A percentile compares a stretch with the other conserved stretches of the same genome.
phyloP scores from a whole-genome alignment of 2,329 filamentous ascomycete genomes.

The Allantophomopsis lycopodina region DNA sequence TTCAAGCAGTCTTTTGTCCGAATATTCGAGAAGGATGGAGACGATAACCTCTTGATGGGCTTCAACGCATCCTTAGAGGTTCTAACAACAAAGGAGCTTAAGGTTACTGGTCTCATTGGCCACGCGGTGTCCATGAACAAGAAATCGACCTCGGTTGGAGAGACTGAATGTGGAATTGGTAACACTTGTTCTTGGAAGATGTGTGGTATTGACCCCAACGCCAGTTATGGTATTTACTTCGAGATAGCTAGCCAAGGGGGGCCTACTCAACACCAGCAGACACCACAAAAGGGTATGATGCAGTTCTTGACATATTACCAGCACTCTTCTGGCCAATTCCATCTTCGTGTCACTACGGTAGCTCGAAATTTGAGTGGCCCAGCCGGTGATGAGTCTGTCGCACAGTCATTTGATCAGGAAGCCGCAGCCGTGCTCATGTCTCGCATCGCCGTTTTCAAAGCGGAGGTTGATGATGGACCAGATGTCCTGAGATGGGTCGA shows the following conservation, averaged over 20 bases:
- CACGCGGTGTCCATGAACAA: slow-evolving; percentile 96
- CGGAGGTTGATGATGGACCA: slow-evolving; percentile 95
- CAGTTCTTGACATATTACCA: slow-evolving; percentile 99
- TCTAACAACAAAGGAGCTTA: slow-evolving; percentile 92
- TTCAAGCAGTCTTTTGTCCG: slow-evolving; percentile 98
- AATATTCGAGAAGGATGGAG: slow-evolving; percentile 90
- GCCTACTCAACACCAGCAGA: slow-evolving; percentile 70
- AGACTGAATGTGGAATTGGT: slow-evolving; percentile 95
- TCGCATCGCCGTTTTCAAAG: slow-evolving; percentile 97
- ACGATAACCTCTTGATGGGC: slow-evolving; percentile 92
- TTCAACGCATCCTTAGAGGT: slow-evolving; percentile 97
- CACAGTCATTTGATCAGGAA: slow-evolving; percentile 96
- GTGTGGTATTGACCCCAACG: slow-evolving; percentile 90
- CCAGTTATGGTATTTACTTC: slow-evolving; percentile 94
- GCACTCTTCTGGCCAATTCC: slow-evolving; percentile 90
- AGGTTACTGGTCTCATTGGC: slow-evolving; percentile 93
- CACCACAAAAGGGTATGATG: slow-evolving; percentile 86
- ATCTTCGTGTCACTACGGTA: slow-evolving; percentile 89
- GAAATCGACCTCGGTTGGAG: slow-evolving; percentile 91
- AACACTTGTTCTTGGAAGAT: slow-evolving; percentile 99
- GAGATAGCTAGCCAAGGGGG: slow-evolving; percentile 93
- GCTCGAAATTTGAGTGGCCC: slow-evolving; percentile 85
- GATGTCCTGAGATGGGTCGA: slow-evolving; percentile 98
- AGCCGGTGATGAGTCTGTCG: slow-evolving; percentile 85
- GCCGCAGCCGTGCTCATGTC: slow-evolving; percentile 97